These are phyloP conservation scores for Grifola frondosa DNA, from an alignment of 1,284 basidiomycete genomes.

Conservation along the genomic window DNA sequence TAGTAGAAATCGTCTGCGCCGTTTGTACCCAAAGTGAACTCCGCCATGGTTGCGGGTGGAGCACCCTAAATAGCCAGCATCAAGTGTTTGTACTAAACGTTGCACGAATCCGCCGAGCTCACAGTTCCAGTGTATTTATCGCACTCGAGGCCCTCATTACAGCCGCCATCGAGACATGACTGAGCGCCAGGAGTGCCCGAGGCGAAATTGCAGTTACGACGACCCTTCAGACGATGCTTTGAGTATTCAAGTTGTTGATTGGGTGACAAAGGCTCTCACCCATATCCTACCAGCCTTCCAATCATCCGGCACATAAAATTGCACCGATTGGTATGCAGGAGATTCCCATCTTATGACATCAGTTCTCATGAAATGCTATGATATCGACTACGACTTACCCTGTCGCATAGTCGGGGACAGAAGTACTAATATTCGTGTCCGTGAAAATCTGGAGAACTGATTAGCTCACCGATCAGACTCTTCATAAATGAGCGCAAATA, in stretches of 20 bases:
- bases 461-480: too few species aligned
- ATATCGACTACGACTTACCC: too few species aligned
- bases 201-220: constrained; percentile 41
- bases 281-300: constrained; percentile 37
- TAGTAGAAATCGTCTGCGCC: constrained; percentile 42
- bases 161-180: constrained; percentile 43
- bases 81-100: neutral
- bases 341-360: constrained; percentile 18
- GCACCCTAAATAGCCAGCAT: constrained; percentile 32
- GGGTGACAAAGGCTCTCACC: constrained; percentile 16
- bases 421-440: constrained; percentile 1
- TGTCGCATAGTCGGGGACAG: constrained; percentile 2
- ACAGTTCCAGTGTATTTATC: constrained; percentile 40
- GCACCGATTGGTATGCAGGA: constrained; percentile 11
- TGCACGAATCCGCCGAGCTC: neutral
- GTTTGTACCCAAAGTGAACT: constrained; percentile 40
- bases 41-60: constrained; percentile 45
- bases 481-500: neutral
- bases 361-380: too few species aligned
- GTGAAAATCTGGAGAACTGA: constrained; percentile 3
- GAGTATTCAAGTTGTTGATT: neutral
- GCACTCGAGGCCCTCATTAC: constrained; percentile 48
- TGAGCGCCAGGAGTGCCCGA: constrained; percentile 36
- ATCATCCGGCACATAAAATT: constrained; percentile 33
- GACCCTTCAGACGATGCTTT: constrained; percentile 29